phyloP scores from a whole-genome alignment of 768 basidiomycete genomes.

The Pisolithus tinctorius region DNA sequence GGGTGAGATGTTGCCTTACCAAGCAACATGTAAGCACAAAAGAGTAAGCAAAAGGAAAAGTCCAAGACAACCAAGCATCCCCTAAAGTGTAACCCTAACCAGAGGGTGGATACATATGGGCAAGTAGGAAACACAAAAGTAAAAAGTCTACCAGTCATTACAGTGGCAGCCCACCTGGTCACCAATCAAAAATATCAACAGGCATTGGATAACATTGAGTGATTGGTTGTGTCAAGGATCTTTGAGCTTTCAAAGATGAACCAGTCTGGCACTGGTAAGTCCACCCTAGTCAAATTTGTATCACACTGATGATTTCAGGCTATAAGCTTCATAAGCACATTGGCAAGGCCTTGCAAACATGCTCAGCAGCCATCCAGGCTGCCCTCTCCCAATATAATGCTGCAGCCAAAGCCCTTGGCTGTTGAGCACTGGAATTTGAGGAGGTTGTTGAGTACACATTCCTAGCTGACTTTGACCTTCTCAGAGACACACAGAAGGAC shows the following conservation, averaged over 20 bases:
- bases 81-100: too few relatives aligned
- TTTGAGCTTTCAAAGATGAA: conserved; percentile 20
- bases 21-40: too few relatives aligned
- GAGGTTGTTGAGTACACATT: conserved; percentile 13
- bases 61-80: too few relatives aligned
- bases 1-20: too few relatives aligned
- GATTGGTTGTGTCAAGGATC: conserved; percentile 8
- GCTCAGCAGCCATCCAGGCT: conserved; percentile 7
- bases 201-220: conserved; percentile 11
- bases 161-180: not conserved
- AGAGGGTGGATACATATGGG: too few relatives aligned
- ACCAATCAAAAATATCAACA: conserved; percentile 3
- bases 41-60: too few relatives aligned
- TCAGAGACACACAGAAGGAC: not conserved
- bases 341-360: conserved; percentile 1
- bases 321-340: conserved; percentile 7
- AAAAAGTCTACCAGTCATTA: too few relatives aligned
- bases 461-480: conserved; percentile 9
- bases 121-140: too few relatives aligned
- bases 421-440: conserved; percentile 9
- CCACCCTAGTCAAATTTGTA: not conserved
- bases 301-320: not conserved
- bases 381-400: conserved; percentile 5
- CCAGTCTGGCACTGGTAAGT: conserved; percentile 10
- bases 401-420: not conserved